Percentiles rank a stretch among this genome's conserved stretches.
Evolutionary conservation across 805 yeast species (phyloP).

Genomic region (Cyberlindnera lachancei): DNA sequence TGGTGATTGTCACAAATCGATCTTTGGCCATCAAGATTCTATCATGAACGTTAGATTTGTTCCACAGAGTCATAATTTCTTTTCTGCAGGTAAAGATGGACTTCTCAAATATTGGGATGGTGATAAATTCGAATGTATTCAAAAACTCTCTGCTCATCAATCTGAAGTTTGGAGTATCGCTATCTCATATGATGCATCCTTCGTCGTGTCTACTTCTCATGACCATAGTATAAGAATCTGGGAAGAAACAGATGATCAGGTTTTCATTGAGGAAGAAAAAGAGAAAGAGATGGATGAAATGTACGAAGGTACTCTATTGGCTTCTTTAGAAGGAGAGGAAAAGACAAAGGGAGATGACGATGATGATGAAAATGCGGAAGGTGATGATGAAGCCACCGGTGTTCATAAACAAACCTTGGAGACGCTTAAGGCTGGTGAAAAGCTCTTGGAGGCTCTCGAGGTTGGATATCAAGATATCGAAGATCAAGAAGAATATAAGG

Average conservation of each 20-base stretch:
- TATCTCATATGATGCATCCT: conserved; percentile 63
- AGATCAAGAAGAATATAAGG: conserved; percentile 41
- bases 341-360: conserved; percentile 31
- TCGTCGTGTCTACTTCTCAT: conserved; percentile 78
- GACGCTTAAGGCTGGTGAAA: conserved; percentile 91
- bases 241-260: conserved; percentile 89
- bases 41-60: conserved; percentile 83
- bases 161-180: conserved; percentile 91
- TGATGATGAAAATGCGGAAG: conserved; percentile 32
- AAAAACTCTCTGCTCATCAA: conserved; percentile 79
- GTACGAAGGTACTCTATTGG: conserved; percentile 74
- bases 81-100: conserved; percentile 86
- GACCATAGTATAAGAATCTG: conserved; percentile 92
- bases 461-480: conserved; percentile 68
- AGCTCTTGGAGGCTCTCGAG: conserved; percentile 85
- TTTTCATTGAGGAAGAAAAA: conserved; percentile 93
- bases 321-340: conserved; percentile 54
- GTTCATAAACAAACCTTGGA: conserved; percentile 84
- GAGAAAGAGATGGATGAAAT: conserved; percentile 93
- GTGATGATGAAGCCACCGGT: conserved; percentile 46
- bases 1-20: conserved; percentile 97
- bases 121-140: conserved; percentile 89
- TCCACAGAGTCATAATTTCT: conserved; percentile 82
- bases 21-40: conserved; percentile 95
- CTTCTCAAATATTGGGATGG: conserved; percentile 97